A percentile compares a stretch with the other conserved stretches of the same genome.
Evolutionary conservation across 2,329 filamentous ascomycete genomes (phyloP).

Genomic region (Ilyonectria sp.): DNA sequence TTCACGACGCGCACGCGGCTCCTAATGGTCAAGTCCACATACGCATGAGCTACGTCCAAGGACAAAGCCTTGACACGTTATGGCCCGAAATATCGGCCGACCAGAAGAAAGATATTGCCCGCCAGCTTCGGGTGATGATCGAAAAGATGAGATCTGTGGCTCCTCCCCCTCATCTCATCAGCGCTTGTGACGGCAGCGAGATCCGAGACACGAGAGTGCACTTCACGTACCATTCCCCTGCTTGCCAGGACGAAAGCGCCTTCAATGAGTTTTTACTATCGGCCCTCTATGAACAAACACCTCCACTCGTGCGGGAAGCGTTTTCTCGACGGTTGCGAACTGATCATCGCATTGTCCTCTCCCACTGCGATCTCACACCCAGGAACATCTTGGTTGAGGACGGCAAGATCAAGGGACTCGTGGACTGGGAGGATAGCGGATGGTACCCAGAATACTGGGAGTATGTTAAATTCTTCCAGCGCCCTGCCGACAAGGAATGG

Average conservation of each 20-base stretch:
- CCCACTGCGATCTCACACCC: constrained; percentile 65
- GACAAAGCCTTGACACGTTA: constrained; percentile 44
- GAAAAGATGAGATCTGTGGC: constrained; percentile 44
- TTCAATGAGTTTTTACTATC: constrained; percentile 48
- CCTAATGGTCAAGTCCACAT: constrained; percentile 39
- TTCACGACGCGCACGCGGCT: constrained; percentile 33
- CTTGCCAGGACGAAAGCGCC: constrained; percentile 40
- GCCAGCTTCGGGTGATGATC: constrained; percentile 46
- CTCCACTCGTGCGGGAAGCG: constrained; percentile 38
- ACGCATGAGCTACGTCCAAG: constrained; percentile 46
- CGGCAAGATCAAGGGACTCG: constrained; percentile 57
- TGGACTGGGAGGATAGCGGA: constrained; percentile 64
- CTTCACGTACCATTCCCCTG: constrained; percentile 39
- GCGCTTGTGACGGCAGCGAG: constrained; percentile 45
- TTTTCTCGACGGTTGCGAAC: constrained; percentile 44
- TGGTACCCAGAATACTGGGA: constrained; percentile 64
- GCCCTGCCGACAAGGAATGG: constrained; percentile 39
- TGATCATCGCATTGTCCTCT: constrained; percentile 58
- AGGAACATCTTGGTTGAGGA: constrained; percentile 61
- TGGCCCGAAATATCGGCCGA: constrained; percentile 44
- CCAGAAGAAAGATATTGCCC: constrained; percentile 41
- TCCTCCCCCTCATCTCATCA: constrained; percentile 42
- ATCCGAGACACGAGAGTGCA: constrained; percentile 46
- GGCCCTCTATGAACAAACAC: constrained; percentile 31
- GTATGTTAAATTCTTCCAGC: constrained; percentile 52